Conservation (phyloP, 2,329 filamentous ascomycete genomes). For the Nemania abortiva region DNA sequence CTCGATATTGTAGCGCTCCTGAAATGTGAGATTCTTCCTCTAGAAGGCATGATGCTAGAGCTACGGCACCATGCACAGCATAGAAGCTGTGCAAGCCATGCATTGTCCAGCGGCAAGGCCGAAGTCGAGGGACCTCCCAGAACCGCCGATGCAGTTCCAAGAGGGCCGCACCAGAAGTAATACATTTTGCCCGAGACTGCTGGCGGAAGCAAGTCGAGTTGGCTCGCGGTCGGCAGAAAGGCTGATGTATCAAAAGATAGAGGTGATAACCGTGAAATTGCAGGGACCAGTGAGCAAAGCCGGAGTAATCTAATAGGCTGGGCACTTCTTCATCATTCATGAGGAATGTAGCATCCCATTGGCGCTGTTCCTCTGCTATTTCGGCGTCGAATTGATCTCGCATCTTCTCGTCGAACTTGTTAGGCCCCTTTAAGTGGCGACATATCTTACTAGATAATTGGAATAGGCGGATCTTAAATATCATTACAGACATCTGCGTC, state of each 20-base stretch:
- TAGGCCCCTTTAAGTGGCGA: slow-evolving; percentile 28
- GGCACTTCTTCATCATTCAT: slow-evolving; percentile 11
- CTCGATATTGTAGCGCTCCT: slow-evolving; percentile 26
- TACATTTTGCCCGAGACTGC: slow-evolving; percentile 28
- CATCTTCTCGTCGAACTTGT: slow-evolving; percentile 32
- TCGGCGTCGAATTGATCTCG: slow-evolving; percentile 32
- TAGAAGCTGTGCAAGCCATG: slow-evolving; percentile 32
- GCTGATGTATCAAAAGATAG: slow-evolving; percentile 32
- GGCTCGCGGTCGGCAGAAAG: slow-evolving; percentile 31
- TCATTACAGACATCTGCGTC: slow-evolving; percentile 36
- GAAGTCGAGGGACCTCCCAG: slow-evolving; percentile 29
- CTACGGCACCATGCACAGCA: slow-evolving; percentile 29
- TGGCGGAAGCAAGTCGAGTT: slow-evolving; percentile 32
- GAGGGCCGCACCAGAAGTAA: slow-evolving; percentile 28
- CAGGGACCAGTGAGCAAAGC: slow-evolving; percentile 30
- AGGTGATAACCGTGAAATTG: slow-evolving; percentile 34
- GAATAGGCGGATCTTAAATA: slow-evolving; percentile 32
- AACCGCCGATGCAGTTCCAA: slow-evolving; percentile 25
- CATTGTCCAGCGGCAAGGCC: slow-evolving; percentile 31
- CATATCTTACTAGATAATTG: slow-evolving; percentile 33
- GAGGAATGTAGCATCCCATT: slow-evolving; percentile 24
- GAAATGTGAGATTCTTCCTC: slow-evolving; percentile 28
- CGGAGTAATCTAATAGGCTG: slow-evolving; percentile 27
- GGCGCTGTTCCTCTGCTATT: slow-evolving; percentile 28
- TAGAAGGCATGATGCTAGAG: slow-evolving; percentile 30